Base-by-base conservation (phyloP, 257 asterid species). In the Ilex asprella region DNA sequence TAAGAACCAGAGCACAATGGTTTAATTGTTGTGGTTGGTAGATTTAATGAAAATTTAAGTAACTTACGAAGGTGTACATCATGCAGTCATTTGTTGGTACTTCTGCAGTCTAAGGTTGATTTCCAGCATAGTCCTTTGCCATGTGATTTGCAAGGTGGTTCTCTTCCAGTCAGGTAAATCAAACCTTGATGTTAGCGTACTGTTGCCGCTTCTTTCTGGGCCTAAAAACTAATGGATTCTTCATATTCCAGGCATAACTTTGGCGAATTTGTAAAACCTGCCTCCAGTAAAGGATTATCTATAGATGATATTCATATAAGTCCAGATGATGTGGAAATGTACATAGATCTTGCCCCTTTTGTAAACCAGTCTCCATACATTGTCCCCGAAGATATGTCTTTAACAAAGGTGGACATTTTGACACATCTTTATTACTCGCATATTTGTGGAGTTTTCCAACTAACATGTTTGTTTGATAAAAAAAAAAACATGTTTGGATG, bases 321-420 rank as follows among this genome's bases (percentile, higher is more conserved):
- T 53, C 71, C 84, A 14, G 96, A 93, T 78, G 97, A 93, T 80
- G 53, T 93, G 62, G 97, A 89, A 75, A 93, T 93, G 99, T 93
- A 80, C 78, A 87, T 93, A 64, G 99, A 89, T 77, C 96, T 93
- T 58, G 99, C 87, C 67, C 95, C 92, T 0, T 93, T 87, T 73
- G 69, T 89, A 35, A 93, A 89, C 59, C 97, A 96, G 2, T 93
- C 99, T 71, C 99, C 97, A 2, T 93, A 93, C 27, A 78, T 89
- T 31, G 97, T 93, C 58, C 97, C 99, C 3, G 97, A 93, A 60
- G 99, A 93, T 75, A 93, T 89, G 96, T 93, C 99, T 16, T 78
- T 93, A 76, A 85, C 96, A 3, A 93, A 93, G 99, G 99, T 89
- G 73, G 72, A 11, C 11, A 55, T 3, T 55, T 46, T 1, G 41